A percentile compares a stretch with the other conserved stretches of the same genome.
phyloP scores from a whole-genome alignment of 1,284 basidiomycete genomes.

The Ustilago lituana region DNA sequence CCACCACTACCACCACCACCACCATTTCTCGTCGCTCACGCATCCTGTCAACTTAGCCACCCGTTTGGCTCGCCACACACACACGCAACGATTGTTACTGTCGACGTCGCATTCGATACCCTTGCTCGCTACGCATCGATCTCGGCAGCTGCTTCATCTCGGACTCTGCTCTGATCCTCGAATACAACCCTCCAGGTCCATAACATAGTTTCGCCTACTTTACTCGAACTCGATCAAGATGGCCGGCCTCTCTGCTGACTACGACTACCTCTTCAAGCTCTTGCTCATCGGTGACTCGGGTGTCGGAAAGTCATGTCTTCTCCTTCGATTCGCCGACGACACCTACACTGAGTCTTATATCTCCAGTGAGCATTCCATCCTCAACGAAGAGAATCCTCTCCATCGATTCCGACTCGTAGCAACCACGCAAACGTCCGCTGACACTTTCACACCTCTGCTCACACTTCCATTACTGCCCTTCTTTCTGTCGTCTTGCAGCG shows the following conservation, averaged over 20 bases:
- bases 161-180: no score
- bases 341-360: slow-evolving; percentile 70
- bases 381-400: no score
- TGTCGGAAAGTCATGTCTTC: slow-evolving; percentile 81
- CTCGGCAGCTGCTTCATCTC: background rate
- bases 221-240: slow-evolving; percentile 28
- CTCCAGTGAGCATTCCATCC: slow-evolving; percentile 65
- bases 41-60: background rate
- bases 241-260: slow-evolving; percentile 63
- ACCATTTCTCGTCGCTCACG: background rate
- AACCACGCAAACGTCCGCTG: no score
- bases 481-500: slow-evolving; percentile 9
- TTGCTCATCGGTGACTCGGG: slow-evolving; percentile 80
- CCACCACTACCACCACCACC: slow-evolving; percentile 13
- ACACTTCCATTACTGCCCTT: background rate
- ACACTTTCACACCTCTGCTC: no score
- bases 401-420: no score
- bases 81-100: no score
- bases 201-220: no score
- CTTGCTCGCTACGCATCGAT: background rate
- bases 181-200: background rate
- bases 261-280: slow-evolving; percentile 67
- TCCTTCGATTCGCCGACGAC: slow-evolving; percentile 70
- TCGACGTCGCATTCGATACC: background rate
- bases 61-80: no score